Evolutionary conservation across 1,139 yeast species (phyloP), one percentile per base, ranked within the genome.

Genomic region (Taiozyma sp.): DNA sequence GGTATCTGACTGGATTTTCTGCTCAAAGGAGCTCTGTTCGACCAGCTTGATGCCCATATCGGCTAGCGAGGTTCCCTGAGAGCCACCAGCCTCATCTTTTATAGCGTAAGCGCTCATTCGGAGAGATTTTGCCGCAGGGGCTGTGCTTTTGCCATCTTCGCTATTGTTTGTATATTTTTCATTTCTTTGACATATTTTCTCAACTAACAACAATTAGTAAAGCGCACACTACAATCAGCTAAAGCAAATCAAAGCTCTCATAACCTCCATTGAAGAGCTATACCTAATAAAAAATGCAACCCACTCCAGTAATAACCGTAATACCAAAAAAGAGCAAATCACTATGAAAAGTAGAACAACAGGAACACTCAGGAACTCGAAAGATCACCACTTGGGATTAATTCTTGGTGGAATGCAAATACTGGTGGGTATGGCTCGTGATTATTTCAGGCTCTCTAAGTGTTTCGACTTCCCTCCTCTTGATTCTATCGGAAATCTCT

Each of bases 21-120:
- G 72, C 62, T 90, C 98, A 19, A 92, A 70, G 24, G 83, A 83
- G 52, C 79, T 83, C 65, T 92, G 97, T 59, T 87, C 91, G 54
- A 89, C 81, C 6, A 87, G 72, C 60, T 73, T 73, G 42, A 78
- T 75, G 5, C 80, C 80, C 48, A 78, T 57, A 4, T 67, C 48
- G 10, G 47, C 36, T 10, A 51, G 23, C 16, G 41, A 38, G 13
- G 41, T 22, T 10, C 41, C 41, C 41, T 38, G 14, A 2, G 2
- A 6, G 19, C 7, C n/a, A 6, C 24, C 10, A 10, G 8, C 14
- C 12, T 38, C 41, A 10, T 38, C 24, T 19, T 38, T 38, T 12
- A 38, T 16, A 12, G 24, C 24, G 8, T 38, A 23, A 38, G 19
- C 41, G 24, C 24, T 38, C 41, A 38, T 38, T 38, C 16, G 22